Conservation (phyloP, 192 early-diverging fungal species). For the Dissophora globulifera region DNA sequence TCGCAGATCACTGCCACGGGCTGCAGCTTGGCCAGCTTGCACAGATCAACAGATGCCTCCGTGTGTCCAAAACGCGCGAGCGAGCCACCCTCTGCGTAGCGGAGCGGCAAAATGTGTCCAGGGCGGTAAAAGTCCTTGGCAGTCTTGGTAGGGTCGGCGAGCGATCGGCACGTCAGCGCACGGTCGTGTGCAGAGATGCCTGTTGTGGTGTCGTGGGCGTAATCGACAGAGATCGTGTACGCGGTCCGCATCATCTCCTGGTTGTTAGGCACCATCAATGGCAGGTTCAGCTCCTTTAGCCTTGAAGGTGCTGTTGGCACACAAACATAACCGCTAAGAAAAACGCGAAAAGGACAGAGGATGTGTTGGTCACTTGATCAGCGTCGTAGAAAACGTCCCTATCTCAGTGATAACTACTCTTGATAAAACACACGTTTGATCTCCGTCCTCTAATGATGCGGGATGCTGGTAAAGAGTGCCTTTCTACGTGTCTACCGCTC, state of each 20-base stretch:
- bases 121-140: slow-evolving; percentile 85
- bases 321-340: slow-evolving; percentile 93
- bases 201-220: slow-evolving; percentile 83
- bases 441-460: too few relatives aligned
- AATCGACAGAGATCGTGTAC: slow-evolving; percentile 94
- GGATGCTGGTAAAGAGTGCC: too few relatives aligned
- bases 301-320: slow-evolving; percentile 80
- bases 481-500: too few relatives aligned
- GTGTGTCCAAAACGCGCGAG: slow-evolving; percentile 93
- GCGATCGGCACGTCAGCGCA: slow-evolving; percentile 76
- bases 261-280: slow-evolving; percentile 95
- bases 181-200: slow-evolving; percentile 96
- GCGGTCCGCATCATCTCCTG: slow-evolving; percentile 92
- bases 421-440: too few relatives aligned
- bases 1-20: slow-evolving; percentile 94
- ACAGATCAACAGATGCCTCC: slow-evolving; percentile 91
- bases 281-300: slow-evolving; percentile 85
- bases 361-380: too few relatives aligned
- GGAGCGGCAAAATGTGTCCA: slow-evolving; percentile 94
- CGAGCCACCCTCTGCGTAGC: slow-evolving; percentile 82
- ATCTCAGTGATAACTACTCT: too few relatives aligned
- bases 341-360: too few relatives aligned
- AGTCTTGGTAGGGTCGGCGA: slow-evolving; percentile 80
- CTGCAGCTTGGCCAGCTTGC: slow-evolving; percentile 79
- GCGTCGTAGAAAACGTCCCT: too few relatives aligned